Base-by-base conservation (phyloP, 352 stramenopile species). In the Elongisporangium prolatum region DNA sequence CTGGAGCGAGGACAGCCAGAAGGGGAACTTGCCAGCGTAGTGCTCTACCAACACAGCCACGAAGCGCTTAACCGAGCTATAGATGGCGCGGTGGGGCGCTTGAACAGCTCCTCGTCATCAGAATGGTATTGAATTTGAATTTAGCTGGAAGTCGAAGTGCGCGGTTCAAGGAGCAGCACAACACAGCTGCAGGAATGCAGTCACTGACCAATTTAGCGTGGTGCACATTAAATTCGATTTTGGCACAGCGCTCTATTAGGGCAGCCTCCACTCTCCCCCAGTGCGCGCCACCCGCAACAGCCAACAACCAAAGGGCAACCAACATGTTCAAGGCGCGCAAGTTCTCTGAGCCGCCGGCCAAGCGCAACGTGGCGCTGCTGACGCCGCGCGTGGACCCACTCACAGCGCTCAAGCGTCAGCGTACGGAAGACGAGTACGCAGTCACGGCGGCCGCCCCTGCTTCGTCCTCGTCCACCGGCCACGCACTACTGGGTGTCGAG, bases 41-140 rank as follows among this genome's bases (percentile, higher is more conserved):
- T 98, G 97, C 72, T 99, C 97, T 59, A 98, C 97, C 21, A 99
- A 71, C 54, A 99, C 98, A 51, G 95, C 97, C 85, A 99, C 98
- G 84, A 99, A 98, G 50, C 97, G 89, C 79, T 99, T 96, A 56
- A 99, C 88, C 20, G 94, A 98, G 50, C 97, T 96, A 60, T 98
- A 96, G 48, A 99, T 97, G 1, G 97, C 97, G 48, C 86, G 88
- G 71, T 99, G 97, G 97, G 97, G 91, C 57, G 86, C 74, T 28
- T 90, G 64, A 13, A 77, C 90, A 56, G n/a, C n/a, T 98, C 91
- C 20, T 79, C 79, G 56, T 81, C 88, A 48, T 96, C 80, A n/a
- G n/a, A n/a, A n/a, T n/a, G n/a, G 67, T 99, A 99, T 81, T 81
- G 21, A 99, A 83, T 63, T 95, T 89, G 65, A 99, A 99, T 58